Base-by-base conservation (phyloP, 768 basidiomycete species). In the Dictyophora rubrovolvata region DNA sequence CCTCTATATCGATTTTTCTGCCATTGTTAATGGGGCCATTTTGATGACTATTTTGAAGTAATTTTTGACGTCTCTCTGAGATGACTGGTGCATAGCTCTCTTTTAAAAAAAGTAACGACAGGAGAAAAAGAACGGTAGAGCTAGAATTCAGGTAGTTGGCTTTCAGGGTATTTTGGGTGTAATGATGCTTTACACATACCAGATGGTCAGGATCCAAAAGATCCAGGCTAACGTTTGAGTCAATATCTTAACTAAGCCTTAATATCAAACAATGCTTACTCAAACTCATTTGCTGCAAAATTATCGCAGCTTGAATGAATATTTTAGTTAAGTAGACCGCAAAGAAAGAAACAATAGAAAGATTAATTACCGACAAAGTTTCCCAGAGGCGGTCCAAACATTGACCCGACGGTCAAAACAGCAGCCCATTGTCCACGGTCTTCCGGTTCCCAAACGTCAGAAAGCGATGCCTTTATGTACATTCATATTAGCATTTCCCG, bases 51-150 rank as follows among this genome's bases (percentile, higher is more conserved):
- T 28, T 28, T 47, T 20, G 18, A 18, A 34, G 33, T 33, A 53
- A 22, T 7, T 54, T 17, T 28, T 46, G 48, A 17, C 57, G 57
- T 20, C 42, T 33, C 21, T 42, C 51, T 5, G 52, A 42, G 52
- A 60, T 60, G n/a, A 60, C 51, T 23, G 58, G 58, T 46, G 52
- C 58, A 53, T 60, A 60, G 3, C 51, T 54, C 35, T 60, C 51
- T 37, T 53, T n/a, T n/a, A 60, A 49, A 17, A 60, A 11, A 42
- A 60, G 33, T 10, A 54, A 22, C 5, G 51, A 22, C 17, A 53
- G 9, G 10, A 53, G 11, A 21, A 60, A n/a, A 11, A 60, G 52
- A 8, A 42, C 36, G 7, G 35, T 36, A 17, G 58, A 60, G 12
- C 58, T 60, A 34, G n/a, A 20, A 23, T 3, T 59, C 5, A 37